Base-by-base conservation (phyloP, 345 rosid species). In the Moricandia arvensis region DNA sequence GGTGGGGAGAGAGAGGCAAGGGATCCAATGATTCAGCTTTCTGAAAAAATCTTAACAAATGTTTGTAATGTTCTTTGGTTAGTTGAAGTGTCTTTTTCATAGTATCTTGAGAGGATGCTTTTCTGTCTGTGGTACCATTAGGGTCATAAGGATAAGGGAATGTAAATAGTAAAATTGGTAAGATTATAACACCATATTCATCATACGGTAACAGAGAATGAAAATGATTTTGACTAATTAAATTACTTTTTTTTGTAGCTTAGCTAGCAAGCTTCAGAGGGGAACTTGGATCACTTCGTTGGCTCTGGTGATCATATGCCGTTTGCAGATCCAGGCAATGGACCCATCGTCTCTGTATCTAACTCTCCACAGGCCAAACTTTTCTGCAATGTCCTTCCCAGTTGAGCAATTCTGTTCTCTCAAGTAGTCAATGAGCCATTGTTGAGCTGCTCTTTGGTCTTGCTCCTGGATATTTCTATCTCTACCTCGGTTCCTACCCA, bases 361-460 rank as follows among this genome's bases (percentile, higher is more conserved):
- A 49, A 90, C 93, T 69, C 99, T 81, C 91, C 90, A 90, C 29
- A 95, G 78, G 68, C 96, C 97, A 65, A 95, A 95, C 83, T 95
- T 92, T 80, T 95, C 97, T 2, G 97, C 90, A 59, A 92, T 87
- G 60, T 89, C 99, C 79, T 55, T 89, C 35, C 99, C 99, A 0
- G 89, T 80, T 17, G 92, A 88, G 75, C 97, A 95, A 60, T 84
- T 55, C 41, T 90, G 83, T 17, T 90, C 97, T 81, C 97, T 82
- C 67, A 90, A 79, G 80, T 89, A 90, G 81, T 91, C 99, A 61
- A 85, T 81, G 45, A 90, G 83, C 99, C 99, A 95, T 27, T 94
- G 98, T 60, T 91, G 93, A 64, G 97, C 97, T 79, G 89, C 87
- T 80, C 85, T 82, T 61, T 72, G 84, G 3, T 91, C 93, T 74